Evolutionary conservation across 1,139 yeast genomes (phyloP), one percentile per base, ranked within the genome.

Genomic region (Blastobotrys aristatus): DNA sequence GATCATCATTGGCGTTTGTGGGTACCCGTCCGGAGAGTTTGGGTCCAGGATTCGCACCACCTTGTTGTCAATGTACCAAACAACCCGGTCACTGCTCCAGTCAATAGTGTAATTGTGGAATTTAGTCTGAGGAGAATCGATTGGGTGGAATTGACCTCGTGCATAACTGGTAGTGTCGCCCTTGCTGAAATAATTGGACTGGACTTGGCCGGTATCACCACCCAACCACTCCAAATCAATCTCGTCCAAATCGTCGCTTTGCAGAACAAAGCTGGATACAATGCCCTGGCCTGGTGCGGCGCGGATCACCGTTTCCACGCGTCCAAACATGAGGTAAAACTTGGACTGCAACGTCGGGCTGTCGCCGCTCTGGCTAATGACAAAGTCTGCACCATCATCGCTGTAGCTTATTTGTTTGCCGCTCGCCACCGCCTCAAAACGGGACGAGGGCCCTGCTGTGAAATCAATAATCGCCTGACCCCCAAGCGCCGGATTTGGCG

Each of bases 141-240:
- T 84, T 10, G 68, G 60, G 60, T 84, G 92, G 67, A 77, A 84
- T 38, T 69, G 79, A 49, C 96, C 96, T 64, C 96, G 76, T 60
- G 84, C 84, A 61, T 80, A 86, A n/a, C 88, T 77, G 1, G 79
- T 63, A 2, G 85, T 79, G 56, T 82, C 71, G 51, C 96, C 96
- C 63, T 86, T 83, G 34, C 86, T 77, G 67, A 87, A 88, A 65
- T 68, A 88, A 65, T 88, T 88, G 31, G 92, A 74, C 67, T 86
- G 95, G 59, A 85, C 80, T 60, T 83, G 79, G 34, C 76, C 71
- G 21, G 72, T 72, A 60, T 85, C 90, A 46, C 84, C 79, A 18
- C 96, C 96, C 48, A 84, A 73, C 77, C 92, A 81, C 65, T 88
- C 96, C 44, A 85, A 66, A 67, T 88, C 96, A 43, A 88, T 79